Conservation (phyloP, 2,329 filamentous ascomycete species). For the Colletotrichum lupini region DNA sequence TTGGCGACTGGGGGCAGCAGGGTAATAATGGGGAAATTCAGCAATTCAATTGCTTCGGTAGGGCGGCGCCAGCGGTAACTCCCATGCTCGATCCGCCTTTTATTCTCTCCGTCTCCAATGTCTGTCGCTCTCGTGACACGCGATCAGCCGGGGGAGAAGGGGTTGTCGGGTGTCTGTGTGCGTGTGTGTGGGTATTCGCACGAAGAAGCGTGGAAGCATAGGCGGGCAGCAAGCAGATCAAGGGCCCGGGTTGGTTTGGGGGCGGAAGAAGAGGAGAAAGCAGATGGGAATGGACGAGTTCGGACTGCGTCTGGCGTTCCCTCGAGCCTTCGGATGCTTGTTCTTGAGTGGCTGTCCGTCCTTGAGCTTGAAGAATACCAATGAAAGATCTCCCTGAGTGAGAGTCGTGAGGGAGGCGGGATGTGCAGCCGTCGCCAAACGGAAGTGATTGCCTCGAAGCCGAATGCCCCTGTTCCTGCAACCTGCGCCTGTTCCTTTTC, state of each 20-base stretch:
- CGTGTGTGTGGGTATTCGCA: not conserved
- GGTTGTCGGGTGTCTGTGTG: not conserved
- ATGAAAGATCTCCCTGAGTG: not conserved
- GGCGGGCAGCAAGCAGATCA: constrained; percentile 21
- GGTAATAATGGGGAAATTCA: not conserved
- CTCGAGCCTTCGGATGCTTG: not conserved
- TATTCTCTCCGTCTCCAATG: constrained; percentile 3
- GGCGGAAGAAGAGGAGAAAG: not conserved
- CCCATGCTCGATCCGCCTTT: constrained; percentile 4
- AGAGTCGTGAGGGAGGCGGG: not conserved
- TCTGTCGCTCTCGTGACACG: constrained; percentile 27
- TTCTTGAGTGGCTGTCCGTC: not conserved
- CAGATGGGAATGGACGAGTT: not conserved
- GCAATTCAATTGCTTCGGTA: not conserved
- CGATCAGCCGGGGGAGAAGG: constrained; percentile 21
- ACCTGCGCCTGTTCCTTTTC: constrained; percentile 18
- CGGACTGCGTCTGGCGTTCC: not conserved
- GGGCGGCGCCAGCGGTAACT: not conserved
- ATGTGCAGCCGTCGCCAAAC: constrained; percentile 28
- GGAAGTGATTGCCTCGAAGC: constrained; percentile 31
- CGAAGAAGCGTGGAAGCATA: too few species aligned
- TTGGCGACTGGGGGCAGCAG: not conserved
- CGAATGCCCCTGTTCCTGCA: constrained; percentile 25
- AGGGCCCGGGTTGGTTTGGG: not conserved
- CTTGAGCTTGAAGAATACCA: not conserved